Percentiles rank a stretch among this genome's conserved stretches.
These are phyloP conservation scores for Aureobasidium pullulans DNA, from an alignment of 2,329 filamentous ascomycete species.

Conservation along the genomic window DNA sequence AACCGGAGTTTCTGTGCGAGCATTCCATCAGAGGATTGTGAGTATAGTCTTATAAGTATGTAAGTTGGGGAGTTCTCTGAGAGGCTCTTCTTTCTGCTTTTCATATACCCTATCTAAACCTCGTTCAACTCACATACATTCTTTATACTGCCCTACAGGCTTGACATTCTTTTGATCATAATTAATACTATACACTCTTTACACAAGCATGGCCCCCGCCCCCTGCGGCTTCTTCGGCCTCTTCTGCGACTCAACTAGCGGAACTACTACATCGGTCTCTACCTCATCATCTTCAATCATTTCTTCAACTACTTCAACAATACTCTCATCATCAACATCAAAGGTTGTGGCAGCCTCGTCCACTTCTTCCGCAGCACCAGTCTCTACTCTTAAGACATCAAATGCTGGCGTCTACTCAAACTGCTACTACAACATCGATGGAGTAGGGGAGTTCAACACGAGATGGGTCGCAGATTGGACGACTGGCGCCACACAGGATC, in stretches of 20 bases:
- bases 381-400: neutral
- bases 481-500: neutral
- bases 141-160: neutral
- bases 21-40: neutral
- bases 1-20: neutral
- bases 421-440: conserved; percentile 10
- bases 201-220: neutral
- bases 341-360: neutral
- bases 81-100: neutral
- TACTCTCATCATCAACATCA: neutral
- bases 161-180: neutral
- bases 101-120: neutral
- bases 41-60: neutral
- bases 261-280: neutral
- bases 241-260: neutral
- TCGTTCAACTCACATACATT: neutral
- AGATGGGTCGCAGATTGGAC: conserved; percentile 6
- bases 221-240: neutral
- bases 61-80: neutral
- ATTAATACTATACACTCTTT: neutral
- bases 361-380: neutral
- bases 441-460: conserved; percentile 7
- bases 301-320: neutral
- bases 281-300: neutral
- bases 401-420: conserved; percentile 1